These are phyloP conservation scores for Stephania yunnanensis DNA, from an alignment of 164 flowering plant genomes.

Conservation along the genomic window DNA sequence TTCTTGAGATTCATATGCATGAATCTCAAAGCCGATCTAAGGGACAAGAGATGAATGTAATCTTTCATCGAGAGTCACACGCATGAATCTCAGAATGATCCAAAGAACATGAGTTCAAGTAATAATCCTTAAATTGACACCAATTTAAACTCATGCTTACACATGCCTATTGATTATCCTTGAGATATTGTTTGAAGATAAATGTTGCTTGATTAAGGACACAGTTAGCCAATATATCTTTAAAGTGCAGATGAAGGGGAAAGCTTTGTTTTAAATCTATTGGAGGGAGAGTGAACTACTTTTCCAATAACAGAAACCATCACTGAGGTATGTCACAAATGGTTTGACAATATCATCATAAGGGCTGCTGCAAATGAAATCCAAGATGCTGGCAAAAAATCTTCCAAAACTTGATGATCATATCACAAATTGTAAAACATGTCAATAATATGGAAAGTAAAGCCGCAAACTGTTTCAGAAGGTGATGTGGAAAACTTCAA, in stretches of 20 bases:
- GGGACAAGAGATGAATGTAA: too few relatives aligned
- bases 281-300: not conserved
- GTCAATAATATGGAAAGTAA: not conserved
- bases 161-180: too few relatives aligned
- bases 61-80: too few relatives aligned
- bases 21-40: too few relatives aligned
- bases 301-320: not conserved
- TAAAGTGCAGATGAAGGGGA: not conserved
- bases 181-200: not conserved
- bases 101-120: too few relatives aligned
- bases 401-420: not conserved
- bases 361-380: not conserved
- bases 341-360: not conserved
- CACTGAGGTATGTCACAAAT: not conserved
- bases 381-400: not conserved
- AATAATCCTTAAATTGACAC: too few relatives aligned
- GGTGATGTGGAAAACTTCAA: too few relatives aligned
- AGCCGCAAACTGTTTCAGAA: not conserved
- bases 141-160: too few relatives aligned
- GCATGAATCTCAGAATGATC: too few relatives aligned
- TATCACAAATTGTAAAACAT: not conserved
- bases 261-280: not conserved
- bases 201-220: too few relatives aligned
- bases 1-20: too few relatives aligned
- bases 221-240: not conserved